These are phyloP conservation scores for Neltuma alba DNA, from an alignment of 306 rosid species.

Conservation along the genomic window DNA sequence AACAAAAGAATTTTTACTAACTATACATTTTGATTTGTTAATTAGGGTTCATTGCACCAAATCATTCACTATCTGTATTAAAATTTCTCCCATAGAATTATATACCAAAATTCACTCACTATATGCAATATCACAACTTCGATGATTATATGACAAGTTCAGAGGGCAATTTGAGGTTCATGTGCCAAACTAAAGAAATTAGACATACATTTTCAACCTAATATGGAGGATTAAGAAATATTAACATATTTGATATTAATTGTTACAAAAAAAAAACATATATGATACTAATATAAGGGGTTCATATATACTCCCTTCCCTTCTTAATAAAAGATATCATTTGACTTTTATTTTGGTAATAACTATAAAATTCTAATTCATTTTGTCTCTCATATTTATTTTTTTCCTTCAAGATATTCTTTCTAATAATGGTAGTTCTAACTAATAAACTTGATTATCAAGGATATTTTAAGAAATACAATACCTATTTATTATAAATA, in stretches of 20 bases:
- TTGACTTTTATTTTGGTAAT: too few species aligned
- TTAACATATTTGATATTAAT: background rate
- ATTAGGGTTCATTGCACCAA: background rate
- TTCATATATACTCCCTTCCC: too few species aligned
- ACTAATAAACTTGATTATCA: too few species aligned
- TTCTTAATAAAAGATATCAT: too few species aligned
- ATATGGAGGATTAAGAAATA: background rate
- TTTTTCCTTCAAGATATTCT: too few species aligned
- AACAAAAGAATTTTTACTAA: background rate
- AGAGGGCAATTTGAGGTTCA: background rate
- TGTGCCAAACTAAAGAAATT: slow-evolving; percentile 7
- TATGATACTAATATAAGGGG: too few species aligned
- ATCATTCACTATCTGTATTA: background rate
- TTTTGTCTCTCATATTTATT: too few species aligned
- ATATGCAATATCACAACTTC: background rate
- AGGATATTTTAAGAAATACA: too few species aligned
- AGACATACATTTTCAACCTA: background rate
- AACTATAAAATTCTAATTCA: too few species aligned
- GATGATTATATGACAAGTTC: background rate
- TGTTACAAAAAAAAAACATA: too few species aligned
- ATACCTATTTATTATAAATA: too few species aligned
- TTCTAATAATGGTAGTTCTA: too few species aligned
- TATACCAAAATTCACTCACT: background rate
- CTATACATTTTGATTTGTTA: background rate
- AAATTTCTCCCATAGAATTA: background rate